Conservation (phyloP, 2,329 filamentous ascomycete species). For the Onygena corvina region DNA sequence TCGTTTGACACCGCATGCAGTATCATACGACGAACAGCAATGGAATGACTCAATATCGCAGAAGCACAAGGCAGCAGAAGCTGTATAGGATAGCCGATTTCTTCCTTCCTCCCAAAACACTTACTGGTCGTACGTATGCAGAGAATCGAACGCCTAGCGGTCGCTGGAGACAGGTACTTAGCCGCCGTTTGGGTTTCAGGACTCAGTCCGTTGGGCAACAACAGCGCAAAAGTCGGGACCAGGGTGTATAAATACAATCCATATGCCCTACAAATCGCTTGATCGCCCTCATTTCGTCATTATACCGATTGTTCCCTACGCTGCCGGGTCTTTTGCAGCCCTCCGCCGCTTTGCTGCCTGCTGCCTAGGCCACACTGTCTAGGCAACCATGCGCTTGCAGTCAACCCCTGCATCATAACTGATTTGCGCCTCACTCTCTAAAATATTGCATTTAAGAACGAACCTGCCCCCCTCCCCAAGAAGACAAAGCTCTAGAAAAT, state of each 20-base stretch:
- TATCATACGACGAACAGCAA: background rate
- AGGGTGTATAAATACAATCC: background rate
- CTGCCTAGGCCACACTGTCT: background rate
- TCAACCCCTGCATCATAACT: background rate
- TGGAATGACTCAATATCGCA: too few relatives aligned
- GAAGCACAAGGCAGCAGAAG: background rate
- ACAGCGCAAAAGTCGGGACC: background rate
- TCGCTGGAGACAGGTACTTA: background rate
- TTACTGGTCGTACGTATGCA: too few relatives aligned
- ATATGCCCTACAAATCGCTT: background rate
- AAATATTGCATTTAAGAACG: background rate
- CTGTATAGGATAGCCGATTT: background rate
- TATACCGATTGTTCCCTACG: too few relatives aligned
- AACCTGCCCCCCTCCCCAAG: background rate
- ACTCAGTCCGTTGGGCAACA: constrained; percentile 3
- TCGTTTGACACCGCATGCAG: background rate
- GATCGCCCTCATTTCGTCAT: background rate
- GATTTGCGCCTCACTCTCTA: background rate
- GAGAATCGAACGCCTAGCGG: background rate
- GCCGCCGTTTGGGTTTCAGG: background rate
- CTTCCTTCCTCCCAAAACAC: too few relatives aligned
- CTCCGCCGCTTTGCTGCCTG: background rate
- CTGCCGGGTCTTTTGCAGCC: background rate
- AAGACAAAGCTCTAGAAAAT: background rate
- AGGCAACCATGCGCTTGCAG: constrained; percentile 3